These are phyloP conservation scores for Rhodomyrtus tomentosa DNA, from an alignment of 345 rosid species.

Conservation along the genomic window DNA sequence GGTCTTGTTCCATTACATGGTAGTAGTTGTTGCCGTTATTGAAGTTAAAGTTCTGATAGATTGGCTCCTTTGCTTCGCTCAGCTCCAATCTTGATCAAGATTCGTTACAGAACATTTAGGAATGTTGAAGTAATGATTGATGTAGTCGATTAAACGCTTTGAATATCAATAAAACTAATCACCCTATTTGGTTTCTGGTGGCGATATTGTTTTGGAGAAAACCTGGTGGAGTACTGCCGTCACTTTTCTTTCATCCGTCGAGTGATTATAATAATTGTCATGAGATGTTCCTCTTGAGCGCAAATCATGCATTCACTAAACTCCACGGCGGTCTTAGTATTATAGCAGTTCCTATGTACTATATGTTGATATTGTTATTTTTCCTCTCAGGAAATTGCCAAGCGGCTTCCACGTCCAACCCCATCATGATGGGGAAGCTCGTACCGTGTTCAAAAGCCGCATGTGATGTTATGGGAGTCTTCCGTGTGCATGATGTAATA, in stretches of 20 bases:
- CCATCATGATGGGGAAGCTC: conserved; percentile 21
- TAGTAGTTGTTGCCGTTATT: neutral
- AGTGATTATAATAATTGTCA: neutral
- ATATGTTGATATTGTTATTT: neutral
- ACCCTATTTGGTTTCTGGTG: neutral
- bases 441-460: neutral
- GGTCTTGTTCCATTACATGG: neutral
- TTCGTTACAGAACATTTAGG: neutral
- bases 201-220: neutral
- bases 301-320: neutral
- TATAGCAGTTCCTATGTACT: neutral
- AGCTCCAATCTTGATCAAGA: neutral
- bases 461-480: neutral
- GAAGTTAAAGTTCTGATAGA: neutral
- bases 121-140: neutral
- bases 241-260: neutral
- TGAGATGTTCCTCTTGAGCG: neutral
- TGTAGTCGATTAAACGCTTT: neutral
- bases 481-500: neutral
- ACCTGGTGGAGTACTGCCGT: neutral
- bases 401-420: conserved; percentile 71
- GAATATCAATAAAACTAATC: neutral
- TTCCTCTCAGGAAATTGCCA: conserved; percentile 75
- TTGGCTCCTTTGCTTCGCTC: neutral
- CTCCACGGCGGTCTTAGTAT: neutral